Conservation (phyloP, 306 rosid genomes). For the Quercus berberidifolia region DNA sequence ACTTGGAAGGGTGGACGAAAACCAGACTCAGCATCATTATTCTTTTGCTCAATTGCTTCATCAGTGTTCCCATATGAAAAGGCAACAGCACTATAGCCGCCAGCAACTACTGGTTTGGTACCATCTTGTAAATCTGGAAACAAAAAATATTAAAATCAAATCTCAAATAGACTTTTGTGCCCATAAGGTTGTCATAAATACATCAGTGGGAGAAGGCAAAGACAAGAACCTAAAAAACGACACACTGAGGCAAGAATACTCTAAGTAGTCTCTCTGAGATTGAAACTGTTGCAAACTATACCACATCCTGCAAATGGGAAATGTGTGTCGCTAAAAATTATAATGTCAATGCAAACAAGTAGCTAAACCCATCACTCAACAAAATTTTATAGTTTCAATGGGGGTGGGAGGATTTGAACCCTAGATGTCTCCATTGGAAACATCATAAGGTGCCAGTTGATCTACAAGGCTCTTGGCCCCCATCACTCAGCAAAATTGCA, state of each 20-base stretch:
- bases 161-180: slow-evolving; percentile 6
- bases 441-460: too few relatives aligned
- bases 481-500: background rate
- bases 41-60: slow-evolving; percentile 33
- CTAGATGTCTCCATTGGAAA: too few relatives aligned
- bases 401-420: too few relatives aligned
- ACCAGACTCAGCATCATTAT: slow-evolving; percentile 31
- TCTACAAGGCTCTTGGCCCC: too few relatives aligned
- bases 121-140: slow-evolving; percentile 43
- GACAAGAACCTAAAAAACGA: slow-evolving; percentile 11
- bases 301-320: slow-evolving; percentile 67
- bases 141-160: slow-evolving; percentile 28
- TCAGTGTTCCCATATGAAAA: slow-evolving; percentile 58
- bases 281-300: slow-evolving; percentile 54
- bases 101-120: slow-evolving; percentile 19
- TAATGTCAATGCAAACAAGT: slow-evolving; percentile 14
- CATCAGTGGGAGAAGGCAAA: slow-evolving; percentile 4
- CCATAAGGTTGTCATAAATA: slow-evolving; percentile 7
- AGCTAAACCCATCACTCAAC: background rate
- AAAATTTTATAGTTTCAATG: background rate
- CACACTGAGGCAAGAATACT: slow-evolving; percentile 32
- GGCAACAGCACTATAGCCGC: slow-evolving; percentile 55
- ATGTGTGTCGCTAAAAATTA: slow-evolving; percentile 30
- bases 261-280: slow-evolving; percentile 61
- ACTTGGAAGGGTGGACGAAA: slow-evolving; percentile 65